These are phyloP conservation scores for Epichloe scottii DNA, from an alignment of 2,329 filamentous ascomycete species.

Conservation along the genomic window DNA sequence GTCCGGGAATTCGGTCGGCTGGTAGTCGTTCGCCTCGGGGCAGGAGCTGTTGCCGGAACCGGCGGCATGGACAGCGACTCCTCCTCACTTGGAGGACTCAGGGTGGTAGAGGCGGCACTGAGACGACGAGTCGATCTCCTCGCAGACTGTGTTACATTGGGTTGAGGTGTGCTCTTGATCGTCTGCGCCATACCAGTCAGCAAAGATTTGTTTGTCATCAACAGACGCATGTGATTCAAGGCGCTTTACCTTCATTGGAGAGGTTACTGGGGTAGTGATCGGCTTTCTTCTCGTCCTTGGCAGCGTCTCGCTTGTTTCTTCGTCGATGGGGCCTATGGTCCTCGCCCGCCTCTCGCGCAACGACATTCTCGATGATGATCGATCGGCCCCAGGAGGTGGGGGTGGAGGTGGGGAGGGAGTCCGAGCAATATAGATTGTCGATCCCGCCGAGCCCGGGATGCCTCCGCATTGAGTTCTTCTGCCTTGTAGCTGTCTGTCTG, in stretches of 20 bases:
- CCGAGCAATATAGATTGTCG: conserved; percentile 40
- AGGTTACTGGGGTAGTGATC: conserved; percentile 33
- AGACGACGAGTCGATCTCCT: conserved; percentile 33
- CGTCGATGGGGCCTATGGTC: conserved; percentile 39
- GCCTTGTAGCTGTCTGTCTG: conserved; percentile 64
- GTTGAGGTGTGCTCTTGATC: conserved; percentile 19
- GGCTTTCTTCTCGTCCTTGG: conserved; percentile 46
- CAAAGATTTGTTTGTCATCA: not conserved
- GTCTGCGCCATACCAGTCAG: conserved; percentile 15
- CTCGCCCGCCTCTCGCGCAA: conserved; percentile 58
- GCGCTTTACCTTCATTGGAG: conserved; percentile 17
- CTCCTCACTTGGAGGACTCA: conserved; percentile 12
- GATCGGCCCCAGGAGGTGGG: conserved; percentile 15
- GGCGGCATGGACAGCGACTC: conserved; percentile 5
- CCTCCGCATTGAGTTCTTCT: conserved; percentile 66
- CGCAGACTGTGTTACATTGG: conserved; percentile 13
- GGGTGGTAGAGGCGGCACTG: conserved; percentile 33
- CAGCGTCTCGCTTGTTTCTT: conserved; percentile 19
- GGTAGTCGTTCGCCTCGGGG: conserved; percentile 20
- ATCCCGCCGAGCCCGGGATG: conserved; percentile 50
- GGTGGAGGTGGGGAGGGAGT: conserved; percentile 8
- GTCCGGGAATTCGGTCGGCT: conserved; percentile 11
- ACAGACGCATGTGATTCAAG: not conserved
- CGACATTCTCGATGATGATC: conserved; percentile 52
- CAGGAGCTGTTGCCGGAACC: conserved; percentile 1